Evolutionary conservation across 148 eudicot species (phyloP).

Genomic region (Amaranthus cruentus): DNA sequence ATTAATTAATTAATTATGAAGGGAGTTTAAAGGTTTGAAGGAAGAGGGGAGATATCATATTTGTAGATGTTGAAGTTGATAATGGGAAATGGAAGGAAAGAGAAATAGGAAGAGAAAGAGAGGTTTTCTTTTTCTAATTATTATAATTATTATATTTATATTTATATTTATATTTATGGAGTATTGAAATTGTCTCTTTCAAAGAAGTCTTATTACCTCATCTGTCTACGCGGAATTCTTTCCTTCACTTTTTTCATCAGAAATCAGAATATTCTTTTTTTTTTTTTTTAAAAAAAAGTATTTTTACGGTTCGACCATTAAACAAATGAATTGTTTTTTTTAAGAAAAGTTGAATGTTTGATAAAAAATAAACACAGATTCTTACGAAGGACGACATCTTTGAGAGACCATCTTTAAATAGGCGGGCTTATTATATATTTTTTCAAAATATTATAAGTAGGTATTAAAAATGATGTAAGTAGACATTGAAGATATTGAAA

Average conservation of each 20-base stretch:
- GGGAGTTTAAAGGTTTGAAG: not conserved
- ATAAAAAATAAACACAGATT: no score
- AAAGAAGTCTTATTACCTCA: conserved; percentile 27
- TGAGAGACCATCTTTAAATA: no score
- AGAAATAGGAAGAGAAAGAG: not conserved
- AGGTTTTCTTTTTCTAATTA: not conserved
- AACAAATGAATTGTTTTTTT: no score
- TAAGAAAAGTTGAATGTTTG: no score
- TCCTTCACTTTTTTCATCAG: not conserved
- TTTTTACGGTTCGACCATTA: no score
- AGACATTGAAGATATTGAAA: no score
- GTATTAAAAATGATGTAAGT: no score
- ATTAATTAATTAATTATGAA: not conserved
- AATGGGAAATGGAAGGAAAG: not conserved
- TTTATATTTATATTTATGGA: not conserved
- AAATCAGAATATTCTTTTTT: no score
- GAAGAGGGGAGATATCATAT: not conserved
- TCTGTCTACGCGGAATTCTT: conserved; percentile 67
- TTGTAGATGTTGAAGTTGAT: not conserved
- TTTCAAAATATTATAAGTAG: no score
- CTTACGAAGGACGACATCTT: no score
- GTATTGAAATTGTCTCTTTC: not conserved
- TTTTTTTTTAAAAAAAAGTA: no score
- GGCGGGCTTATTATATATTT: no score
- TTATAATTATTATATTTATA: not conserved